These are phyloP conservation scores for Ophiocordyceps australis DNA, from an alignment of 2,329 filamentous ascomycete species.

Conservation along the genomic window DNA sequence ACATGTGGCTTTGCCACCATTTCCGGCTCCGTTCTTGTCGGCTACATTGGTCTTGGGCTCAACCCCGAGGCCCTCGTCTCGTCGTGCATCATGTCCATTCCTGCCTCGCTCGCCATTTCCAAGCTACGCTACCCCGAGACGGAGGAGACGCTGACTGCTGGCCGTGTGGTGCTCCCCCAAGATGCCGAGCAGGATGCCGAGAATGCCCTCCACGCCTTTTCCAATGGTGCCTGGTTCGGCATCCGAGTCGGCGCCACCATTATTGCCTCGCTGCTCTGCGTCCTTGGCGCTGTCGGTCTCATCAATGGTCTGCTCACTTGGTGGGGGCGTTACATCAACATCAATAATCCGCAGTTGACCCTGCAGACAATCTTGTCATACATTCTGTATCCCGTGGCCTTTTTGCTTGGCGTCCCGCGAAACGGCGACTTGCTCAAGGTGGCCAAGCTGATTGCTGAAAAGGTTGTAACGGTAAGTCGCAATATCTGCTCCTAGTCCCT, in stretches of 20 bases:
- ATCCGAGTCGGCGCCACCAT: slow-evolving; percentile 81
- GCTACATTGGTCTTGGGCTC: slow-evolving; percentile 69
- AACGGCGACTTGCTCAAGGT: slow-evolving; percentile 50
- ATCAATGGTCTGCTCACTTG: slow-evolving; percentile 63
- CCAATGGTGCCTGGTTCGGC: slow-evolving; percentile 70
- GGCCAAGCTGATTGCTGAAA: slow-evolving; percentile 62
- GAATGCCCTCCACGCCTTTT: slow-evolving; percentile 71
- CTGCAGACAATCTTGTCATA: slow-evolving; percentile 64
- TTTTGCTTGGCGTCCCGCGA: slow-evolving; percentile 61
- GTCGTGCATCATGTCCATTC: slow-evolving; percentile 90
- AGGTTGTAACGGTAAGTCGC: slow-evolving; percentile 50
- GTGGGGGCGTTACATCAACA: slow-evolving; percentile 67
- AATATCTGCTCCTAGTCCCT: background rate
- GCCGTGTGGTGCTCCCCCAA: slow-evolving; percentile 64
- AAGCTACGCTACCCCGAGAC: slow-evolving; percentile 83
- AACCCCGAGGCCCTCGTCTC: slow-evolving; percentile 76
- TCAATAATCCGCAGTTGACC: slow-evolving; percentile 48
- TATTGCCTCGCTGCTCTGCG: slow-evolving; percentile 59
- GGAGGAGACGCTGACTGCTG: slow-evolving; percentile 70
- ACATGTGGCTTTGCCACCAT: slow-evolving; percentile 86
- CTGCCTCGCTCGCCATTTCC: slow-evolving; percentile 72
- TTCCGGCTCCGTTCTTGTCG: slow-evolving; percentile 69
- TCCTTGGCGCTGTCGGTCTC: slow-evolving; percentile 59
- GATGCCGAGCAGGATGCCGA: slow-evolving; percentile 58
- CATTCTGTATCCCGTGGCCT: slow-evolving; percentile 59